Evolutionary conservation across 371 early-diverging fungal species (phyloP).

Genomic region (Mucor irregularis): DNA sequence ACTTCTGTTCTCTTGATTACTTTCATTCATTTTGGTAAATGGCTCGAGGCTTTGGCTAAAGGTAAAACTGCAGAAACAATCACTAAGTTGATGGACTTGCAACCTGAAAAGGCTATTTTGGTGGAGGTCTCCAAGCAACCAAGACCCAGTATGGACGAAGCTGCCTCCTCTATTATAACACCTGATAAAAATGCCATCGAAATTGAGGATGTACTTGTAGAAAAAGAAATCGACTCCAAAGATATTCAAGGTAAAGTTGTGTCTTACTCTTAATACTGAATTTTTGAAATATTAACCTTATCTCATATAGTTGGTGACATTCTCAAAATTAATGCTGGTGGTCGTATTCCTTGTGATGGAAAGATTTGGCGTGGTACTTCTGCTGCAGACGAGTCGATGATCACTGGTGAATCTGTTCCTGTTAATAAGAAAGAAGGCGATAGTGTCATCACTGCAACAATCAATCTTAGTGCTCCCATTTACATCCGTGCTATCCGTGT

Average conservation of each 20-base stretch:
- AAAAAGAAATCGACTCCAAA: conserved; percentile 41
- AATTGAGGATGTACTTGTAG: conserved; percentile 16
- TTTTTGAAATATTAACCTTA: conserved; percentile 7
- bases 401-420: conserved; percentile 84
- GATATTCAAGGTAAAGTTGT: conserved; percentile 48
- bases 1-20: conserved; percentile 68
- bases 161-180: neutral
- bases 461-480: conserved; percentile 58
- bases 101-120: conserved; percentile 64
- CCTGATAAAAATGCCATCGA: neutral
- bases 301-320: conserved; percentile 57
- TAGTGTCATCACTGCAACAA: conserved; percentile 60
- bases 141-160: neutral
- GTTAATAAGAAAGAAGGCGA: conserved; percentile 59
- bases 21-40: conserved; percentile 70
- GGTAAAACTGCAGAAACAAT: conserved; percentile 72
- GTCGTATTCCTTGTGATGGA: conserved; percentile 71
- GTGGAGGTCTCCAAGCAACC: conserved; percentile 20
- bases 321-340: conserved; percentile 66
- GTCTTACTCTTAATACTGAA: neutral
- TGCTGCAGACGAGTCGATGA: conserved; percentile 76
- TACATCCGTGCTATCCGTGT: conserved; percentile 62
- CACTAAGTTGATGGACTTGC: conserved; percentile 67
- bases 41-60: conserved; percentile 71
- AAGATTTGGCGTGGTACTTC: conserved; percentile 60